Evolutionary conservation across 2,329 filamentous ascomycete genomes (phyloP), one percentile per base, ranked within the genome.

Genomic region (Sclerotiophoma versabilis): DNA sequence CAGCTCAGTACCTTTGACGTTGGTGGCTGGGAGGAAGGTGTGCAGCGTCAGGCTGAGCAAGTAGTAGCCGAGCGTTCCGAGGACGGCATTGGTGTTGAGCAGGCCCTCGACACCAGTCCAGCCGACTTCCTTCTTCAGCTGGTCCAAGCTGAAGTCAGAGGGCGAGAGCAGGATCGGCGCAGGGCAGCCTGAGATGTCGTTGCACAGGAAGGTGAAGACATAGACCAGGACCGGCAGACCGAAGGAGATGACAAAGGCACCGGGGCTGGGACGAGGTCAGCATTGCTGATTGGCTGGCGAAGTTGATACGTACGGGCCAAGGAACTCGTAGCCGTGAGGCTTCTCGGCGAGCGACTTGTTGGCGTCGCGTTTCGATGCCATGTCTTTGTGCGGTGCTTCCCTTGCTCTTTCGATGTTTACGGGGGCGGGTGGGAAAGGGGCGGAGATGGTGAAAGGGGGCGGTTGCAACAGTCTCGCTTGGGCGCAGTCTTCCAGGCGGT

Each of bases 171-270:
- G 81, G 4, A 90, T 92, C 3, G 93, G 92, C 2, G 91, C 88
- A 39, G 93, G 95, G 72, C 95, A 98, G 54, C 95, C 93, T 8
- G 91, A 89, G 60, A 96, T 81, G 74, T 98, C 93, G 78, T 97
- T 98, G 83, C 93, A 97, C 67, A 89, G 81, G 71, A 97, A 96
- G 39, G 87, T 83, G 71, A 93, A 88, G 65, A 87, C 73, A 77
- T 95, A 96, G 65, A 92, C 84, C 60, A 93, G 82, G 34, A 92
- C 57, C 0, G 93, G 93, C 0, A 97, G 85, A 51, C 88, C 87
- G 66, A 96, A 88, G 7, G 90, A 90, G 69, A 98, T 91, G 57
- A 79, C 83, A 57, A 88, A 84, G 29, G 90, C 91, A 50, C 92
- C 93, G 34, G 88, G 80, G 49, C 92, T 96, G 48, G 14, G 19